Evolutionary conservation across 2,329 filamentous ascomycete genomes (phyloP), one percentile per base, ranked within the genome.

Genomic region (Xenoacremonium recifei): DNA sequence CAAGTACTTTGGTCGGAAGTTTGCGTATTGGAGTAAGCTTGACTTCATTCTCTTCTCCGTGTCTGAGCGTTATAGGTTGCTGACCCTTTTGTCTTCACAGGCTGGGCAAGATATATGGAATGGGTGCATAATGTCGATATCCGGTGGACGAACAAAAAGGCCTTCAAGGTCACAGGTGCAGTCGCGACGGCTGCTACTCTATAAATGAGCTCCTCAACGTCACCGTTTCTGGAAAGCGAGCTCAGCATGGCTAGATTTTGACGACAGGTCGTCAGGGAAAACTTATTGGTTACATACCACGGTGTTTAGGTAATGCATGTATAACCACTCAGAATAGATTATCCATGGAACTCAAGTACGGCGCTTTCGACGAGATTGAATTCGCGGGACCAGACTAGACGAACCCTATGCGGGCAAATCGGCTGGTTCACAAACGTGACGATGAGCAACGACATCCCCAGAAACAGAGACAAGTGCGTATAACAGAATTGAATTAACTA

Each of bases 1-100:
- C 45, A 99, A 97, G 69, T 97, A 90, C 69, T 82, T 96, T 65
- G 93, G 93, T 34, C 80, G 93, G 64, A 95, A 89, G 67, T 95
- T 91, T 72, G 92, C 92, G 45, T 96, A 95, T 64, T 96, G 90
- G 89, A 89, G 92, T 96, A 76, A 64, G 85, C 50, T 15, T 31
- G 31, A 13, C 21, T 21, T 27, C 11, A 50, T 15, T 31, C 33
- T n/a, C 21, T 21, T 27, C 11, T 16, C 15, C 21, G 18, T 46
- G 17, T 30, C 30, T 18, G 35, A 12, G 47, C 32, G 11, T 20
- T 9, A 21, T 25, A 13, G 7, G 41, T 49, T 45, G 20, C 51
- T 59, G 20, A 55, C 44, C 12, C 10, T 13, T 6, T 16, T 27
- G 3, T 23, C 21, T 31, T 21, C 45, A 1, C 55, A 96, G 91